Evolutionary conservation across 441 rosid species (phyloP), one percentile per base, ranked within the genome.

Genomic region (Populus trichocarpa): DNA sequence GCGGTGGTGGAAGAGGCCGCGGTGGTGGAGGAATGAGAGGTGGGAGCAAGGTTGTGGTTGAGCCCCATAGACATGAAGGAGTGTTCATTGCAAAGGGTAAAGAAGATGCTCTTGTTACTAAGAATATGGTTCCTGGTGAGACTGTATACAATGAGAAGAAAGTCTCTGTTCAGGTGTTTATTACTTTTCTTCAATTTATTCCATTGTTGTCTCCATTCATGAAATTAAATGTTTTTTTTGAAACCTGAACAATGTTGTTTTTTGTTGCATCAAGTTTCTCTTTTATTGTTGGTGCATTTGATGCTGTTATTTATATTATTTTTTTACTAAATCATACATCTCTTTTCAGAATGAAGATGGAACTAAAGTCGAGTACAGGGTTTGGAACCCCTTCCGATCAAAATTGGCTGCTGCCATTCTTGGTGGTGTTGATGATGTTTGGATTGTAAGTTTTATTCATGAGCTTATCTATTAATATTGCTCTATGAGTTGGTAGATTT

Each of bases 81-180:
- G 92, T 96, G 2, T 94, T 96, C 61, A 85, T 96, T 82, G 98
- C 95, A 7, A 96, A 92, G 88, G 99, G 99, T 66, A 94, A 92
- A 83, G 99, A 96, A 79, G 99, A 96, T 78, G 99, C 97, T 20
- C 93, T 94, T 80, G 98, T 92, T 33, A 96, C 99, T 16, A 94
- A 88, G 87, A 96, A 96, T 80, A 79, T 96, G 78, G 99, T 93
- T 13, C 95, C 98, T 64, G 98, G 98, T 11, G 99, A 93, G 67
- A 95, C 97, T 66, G 99, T 96, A 9, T 96, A 96, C 87, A 94
- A 91, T 42, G 98, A 96, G 89, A 96, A 94, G 90, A 88, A 98
- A 75, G 82, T 96, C 68, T 72, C 98, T 61, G 96, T 93, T 14
- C 98, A 89, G 98, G 98, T 94, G 7, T 1, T n/a, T 42, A 16